These are phyloP conservation scores for Colletotrichum tanaceti DNA, from an alignment of 2,329 filamentous ascomycete species.

Conservation along the genomic window DNA sequence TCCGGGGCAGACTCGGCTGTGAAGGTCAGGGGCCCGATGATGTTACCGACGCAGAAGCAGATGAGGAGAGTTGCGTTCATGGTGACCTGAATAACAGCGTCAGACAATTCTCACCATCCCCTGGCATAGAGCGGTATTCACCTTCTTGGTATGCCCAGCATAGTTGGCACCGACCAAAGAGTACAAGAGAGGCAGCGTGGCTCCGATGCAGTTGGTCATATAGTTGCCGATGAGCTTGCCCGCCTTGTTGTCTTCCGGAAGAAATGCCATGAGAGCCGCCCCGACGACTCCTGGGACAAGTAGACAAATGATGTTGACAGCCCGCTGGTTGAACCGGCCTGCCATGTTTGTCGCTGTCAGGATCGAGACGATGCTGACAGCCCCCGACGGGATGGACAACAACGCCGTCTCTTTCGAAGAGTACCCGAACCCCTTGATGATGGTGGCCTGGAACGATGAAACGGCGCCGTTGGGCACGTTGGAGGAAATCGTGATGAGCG, in stretches of 20 bases:
- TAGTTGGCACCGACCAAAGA: conserved; percentile 78
- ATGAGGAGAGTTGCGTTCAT: conserved; percentile 60
- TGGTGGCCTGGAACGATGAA: conserved; percentile 75
- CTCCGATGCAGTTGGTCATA: conserved; percentile 73
- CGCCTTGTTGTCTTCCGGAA: conserved; percentile 56
- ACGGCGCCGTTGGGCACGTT: conserved; percentile 73
- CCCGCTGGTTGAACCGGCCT: conserved; percentile 57
- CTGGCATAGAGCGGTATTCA: not conserved
- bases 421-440: conserved; percentile 71
- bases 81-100: conserved; percentile 53
- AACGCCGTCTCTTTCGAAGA: conserved; percentile 68
- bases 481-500: conserved; percentile 68
- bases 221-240: conserved; percentile 72
- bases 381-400: conserved; percentile 75
- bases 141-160: conserved; percentile 74
- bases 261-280: conserved; percentile 67
- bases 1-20: conserved; percentile 65
- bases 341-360: conserved; percentile 69
- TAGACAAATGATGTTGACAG: conserved; percentile 60
- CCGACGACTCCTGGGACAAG: conserved; percentile 56
- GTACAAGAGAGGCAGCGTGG: conserved; percentile 73
- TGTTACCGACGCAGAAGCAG: conserved; percentile 63
- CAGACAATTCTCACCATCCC: not conserved
- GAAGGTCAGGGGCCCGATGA: conserved; percentile 75
- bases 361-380: conserved; percentile 69